Evolutionary conservation across 495 filamentous ascomycete genomes (phyloP).

Genomic region (Podospora bellae-mahoneyi): DNA sequence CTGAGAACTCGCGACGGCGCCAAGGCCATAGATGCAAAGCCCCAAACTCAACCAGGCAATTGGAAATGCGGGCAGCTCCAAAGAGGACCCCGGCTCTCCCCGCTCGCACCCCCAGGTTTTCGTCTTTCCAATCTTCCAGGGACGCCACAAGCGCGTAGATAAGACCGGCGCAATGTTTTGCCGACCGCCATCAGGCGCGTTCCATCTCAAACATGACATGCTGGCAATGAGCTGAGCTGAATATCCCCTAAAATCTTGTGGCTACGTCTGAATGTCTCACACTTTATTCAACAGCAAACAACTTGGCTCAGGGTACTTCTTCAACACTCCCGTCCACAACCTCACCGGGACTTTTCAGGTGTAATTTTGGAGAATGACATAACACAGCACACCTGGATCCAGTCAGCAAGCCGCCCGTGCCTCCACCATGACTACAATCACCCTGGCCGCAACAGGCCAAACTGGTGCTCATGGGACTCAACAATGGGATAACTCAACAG

Average conservation of each 20-base stretch:
- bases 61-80: background rate
- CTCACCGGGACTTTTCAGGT: background rate
- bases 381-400: background rate
- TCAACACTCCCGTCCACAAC: background rate
- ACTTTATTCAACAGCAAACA: background rate
- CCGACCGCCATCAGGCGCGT: background rate
- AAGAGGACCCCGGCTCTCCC: background rate
- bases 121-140: background rate
- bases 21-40: background rate
- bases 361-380: background rate
- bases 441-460: slow-evolving; percentile 14
- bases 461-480: slow-evolving; percentile 15
- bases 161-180: background rate
- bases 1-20: background rate
- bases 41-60: background rate
- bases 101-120: background rate
- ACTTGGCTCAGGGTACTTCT: background rate
- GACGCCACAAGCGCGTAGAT: background rate
- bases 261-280: background rate
- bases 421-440: slow-evolving; percentile 1
- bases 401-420: background rate
- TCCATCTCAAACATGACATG: background rate
- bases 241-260: background rate
- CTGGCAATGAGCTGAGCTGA: background rate
- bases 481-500: slow-evolving; percentile 6